phyloP scores from a whole-genome alignment of 1,139 yeast genomes.

The Diutina pseudorugosa region DNA sequence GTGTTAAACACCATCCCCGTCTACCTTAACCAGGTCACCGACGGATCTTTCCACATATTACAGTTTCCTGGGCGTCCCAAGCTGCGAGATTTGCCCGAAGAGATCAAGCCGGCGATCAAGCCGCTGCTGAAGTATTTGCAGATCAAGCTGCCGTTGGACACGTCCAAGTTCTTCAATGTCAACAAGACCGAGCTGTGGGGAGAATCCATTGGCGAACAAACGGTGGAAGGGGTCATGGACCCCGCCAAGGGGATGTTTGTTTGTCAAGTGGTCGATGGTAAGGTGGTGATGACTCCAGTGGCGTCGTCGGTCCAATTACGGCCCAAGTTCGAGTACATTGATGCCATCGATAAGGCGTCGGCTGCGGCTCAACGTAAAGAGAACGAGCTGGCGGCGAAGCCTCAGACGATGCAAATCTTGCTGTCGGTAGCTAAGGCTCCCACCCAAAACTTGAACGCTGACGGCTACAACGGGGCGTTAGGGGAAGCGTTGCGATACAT shows the following conservation, averaged over 20 bases:
- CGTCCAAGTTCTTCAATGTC: slow-evolving; percentile 1
- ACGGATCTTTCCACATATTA: not conserved
- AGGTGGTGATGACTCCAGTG: slow-evolving; percentile 1
- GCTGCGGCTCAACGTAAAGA: not conserved
- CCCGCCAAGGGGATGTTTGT: not conserved
- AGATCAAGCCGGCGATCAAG: slow-evolving; percentile 1
- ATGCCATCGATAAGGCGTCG: not conserved
- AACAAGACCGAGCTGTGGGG: slow-evolving; percentile 3
- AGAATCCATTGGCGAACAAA: not conserved
- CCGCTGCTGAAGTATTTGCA: not conserved
- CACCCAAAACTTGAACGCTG: slow-evolving; percentile 2
- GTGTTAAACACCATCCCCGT: slow-evolving; percentile 1
- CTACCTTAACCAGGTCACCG: not conserved
- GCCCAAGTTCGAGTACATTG: not conserved
- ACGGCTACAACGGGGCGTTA: slow-evolving; percentile 3
- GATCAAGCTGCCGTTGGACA: slow-evolving; percentile 2
- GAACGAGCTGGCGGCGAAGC: not conserved
- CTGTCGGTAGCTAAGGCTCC: not conserved
- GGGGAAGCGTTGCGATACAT: slow-evolving; percentile 2
- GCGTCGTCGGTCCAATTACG: not conserved
- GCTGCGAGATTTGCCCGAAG: not conserved
- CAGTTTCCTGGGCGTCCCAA: slow-evolving; percentile 3
- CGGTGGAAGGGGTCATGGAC: slow-evolving; percentile 1
- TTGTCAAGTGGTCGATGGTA: not conserved
- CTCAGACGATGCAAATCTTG: not conserved